phyloP scores from a whole-genome alignment of 768 basidiomycete species.

The Naganishia friedmannii region DNA sequence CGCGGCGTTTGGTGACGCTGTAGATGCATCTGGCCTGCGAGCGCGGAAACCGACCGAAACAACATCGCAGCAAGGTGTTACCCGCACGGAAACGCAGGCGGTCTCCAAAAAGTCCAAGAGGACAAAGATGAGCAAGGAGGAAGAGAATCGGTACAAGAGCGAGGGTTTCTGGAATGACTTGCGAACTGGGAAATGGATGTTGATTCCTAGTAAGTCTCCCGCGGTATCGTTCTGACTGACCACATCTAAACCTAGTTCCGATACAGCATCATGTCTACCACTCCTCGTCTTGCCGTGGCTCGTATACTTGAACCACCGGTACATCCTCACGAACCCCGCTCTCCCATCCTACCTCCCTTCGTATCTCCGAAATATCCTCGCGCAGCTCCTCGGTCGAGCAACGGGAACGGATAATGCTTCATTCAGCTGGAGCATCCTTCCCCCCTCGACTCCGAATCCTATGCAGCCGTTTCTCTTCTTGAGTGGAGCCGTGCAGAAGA shows the following conservation, averaged over 20 bases:
- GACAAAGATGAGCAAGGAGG: slow-evolving; percentile 28
- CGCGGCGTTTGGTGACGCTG: not conserved
- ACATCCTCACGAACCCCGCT: slow-evolving; percentile 40
- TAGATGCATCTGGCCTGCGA: slow-evolving; percentile 18
- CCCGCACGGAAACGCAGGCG: not conserved
- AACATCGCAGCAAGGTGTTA: slow-evolving; percentile 25
- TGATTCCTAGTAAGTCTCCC: slow-evolving; percentile 63
- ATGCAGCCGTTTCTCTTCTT: slow-evolving; percentile 70
- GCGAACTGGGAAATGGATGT: slow-evolving; percentile 64
- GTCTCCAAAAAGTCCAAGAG: slow-evolving; percentile 18
- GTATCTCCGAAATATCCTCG: slow-evolving; percentile 13
- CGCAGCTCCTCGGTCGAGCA: not conserved
- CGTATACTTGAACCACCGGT: slow-evolving; percentile 42
- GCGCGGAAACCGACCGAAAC: slow-evolving; percentile 28
- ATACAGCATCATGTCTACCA: slow-evolving; percentile 41
- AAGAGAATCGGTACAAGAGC: slow-evolving; percentile 40
- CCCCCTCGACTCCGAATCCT: slow-evolving; percentile 61
- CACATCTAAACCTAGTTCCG: not conserved
- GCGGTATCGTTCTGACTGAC: not conserved
- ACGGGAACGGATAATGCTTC: not conserved
- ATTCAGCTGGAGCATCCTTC: slow-evolving; percentile 29
- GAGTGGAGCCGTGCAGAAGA: slow-evolving; percentile 36
- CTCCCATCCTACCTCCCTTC: slow-evolving; percentile 54
- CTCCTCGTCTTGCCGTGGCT: slow-evolving; percentile 41
- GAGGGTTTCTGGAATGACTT: slow-evolving; percentile 60